Evolutionary conservation across 257 asterid genomes (phyloP), one percentile per base, ranked within the genome.

Genomic region (Plectranthus barbatus): DNA sequence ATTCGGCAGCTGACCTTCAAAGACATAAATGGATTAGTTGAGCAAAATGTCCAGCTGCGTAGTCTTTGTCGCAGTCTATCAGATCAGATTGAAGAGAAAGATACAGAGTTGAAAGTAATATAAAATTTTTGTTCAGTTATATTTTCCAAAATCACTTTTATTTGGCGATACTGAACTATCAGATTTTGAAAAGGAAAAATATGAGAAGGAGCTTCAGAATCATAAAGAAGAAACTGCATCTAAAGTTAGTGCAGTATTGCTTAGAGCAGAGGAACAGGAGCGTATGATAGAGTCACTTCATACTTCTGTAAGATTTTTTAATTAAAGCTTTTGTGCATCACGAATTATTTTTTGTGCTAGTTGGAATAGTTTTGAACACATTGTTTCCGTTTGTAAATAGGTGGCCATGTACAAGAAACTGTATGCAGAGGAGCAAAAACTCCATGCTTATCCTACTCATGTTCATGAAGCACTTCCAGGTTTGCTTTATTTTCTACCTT

Each of bases 241-340:
- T 56, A 86, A 82, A 83, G 91, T 89, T 55, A 84, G 77, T 64
- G 80, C 91, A 0, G 86, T 89, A 39, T 76, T 89, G 72, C 74
- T 66, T 41, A 83, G 89, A 63, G 93, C 96, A 9, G 94, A 92
- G 80, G 96, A 92, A 64, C 99, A 89, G 76, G 83, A 67, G 11
- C 77, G 50, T 39, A 92, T 92, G 99, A 85, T 92, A 65, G 96
- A 85, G 79, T 86, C 97, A 13, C 97, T 92, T 67, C 97, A 92
- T 75, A 45, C 83, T 39, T 87, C 99, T 53, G 99, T 90, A 81
- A 74, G 91, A 64, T 64, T 46, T 39, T 54, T 65, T 36, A 72
- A 56, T 62, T 59, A 44, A 62, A 65, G 56, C 52, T 62, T 46
- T 48, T 14, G 13, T 66, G 24, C 24, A 36, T 72, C 20, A 37